Percentiles rank a stretch among this genome's conserved stretches.
Conservation (phyloP, 2,329 filamentous ascomycete species). For the Purpureocillium takamizusanense region DNA sequence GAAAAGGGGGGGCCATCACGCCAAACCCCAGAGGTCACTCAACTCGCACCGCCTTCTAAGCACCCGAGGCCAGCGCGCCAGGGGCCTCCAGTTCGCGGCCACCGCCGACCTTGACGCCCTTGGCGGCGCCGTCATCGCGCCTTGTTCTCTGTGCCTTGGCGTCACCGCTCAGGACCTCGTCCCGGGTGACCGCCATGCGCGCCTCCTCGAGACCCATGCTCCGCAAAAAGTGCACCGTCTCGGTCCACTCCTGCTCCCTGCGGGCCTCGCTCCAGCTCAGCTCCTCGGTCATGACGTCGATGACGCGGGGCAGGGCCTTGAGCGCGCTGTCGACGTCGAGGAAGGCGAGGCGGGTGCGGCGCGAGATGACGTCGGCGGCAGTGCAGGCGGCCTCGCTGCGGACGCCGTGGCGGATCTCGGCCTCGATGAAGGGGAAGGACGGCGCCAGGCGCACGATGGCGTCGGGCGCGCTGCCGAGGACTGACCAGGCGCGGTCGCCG, state of each 20-base stretch:
- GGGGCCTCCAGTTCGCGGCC: background rate
- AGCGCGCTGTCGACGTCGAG: slow-evolving; percentile 64
- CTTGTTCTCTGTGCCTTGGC: background rate
- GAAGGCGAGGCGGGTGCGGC: slow-evolving; percentile 66
- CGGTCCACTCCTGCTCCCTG: slow-evolving; percentile 47
- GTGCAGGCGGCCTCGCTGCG: slow-evolving; percentile 66
- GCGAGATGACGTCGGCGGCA: slow-evolving; percentile 61
- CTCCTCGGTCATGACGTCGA: slow-evolving; percentile 65
- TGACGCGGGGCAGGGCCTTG: slow-evolving; percentile 58
- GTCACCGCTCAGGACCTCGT: slow-evolving; percentile 9
- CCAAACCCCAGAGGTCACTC: too few relatives aligned
- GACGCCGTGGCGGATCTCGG: slow-evolving; percentile 63
- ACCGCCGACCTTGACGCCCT: background rate
- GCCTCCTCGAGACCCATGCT: slow-evolving; percentile 33
- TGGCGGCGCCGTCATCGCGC: background rate
- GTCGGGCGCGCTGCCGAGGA: slow-evolving; percentile 37
- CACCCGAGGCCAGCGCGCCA: background rate
- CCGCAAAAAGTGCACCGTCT: slow-evolving; percentile 35
- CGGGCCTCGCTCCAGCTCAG: slow-evolving; percentile 53
- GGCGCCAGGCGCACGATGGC: slow-evolving; percentile 54
- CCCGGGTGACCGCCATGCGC: slow-evolving; percentile 10
- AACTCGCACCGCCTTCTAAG: background rate
- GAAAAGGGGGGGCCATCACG: too few relatives aligned
- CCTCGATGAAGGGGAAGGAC: slow-evolving; percentile 64
- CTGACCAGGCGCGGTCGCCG: slow-evolving; percentile 58